Conservation (phyloP, 2,329 filamentous ascomycete species). For the Ascocoryne sarcoides region DNA sequence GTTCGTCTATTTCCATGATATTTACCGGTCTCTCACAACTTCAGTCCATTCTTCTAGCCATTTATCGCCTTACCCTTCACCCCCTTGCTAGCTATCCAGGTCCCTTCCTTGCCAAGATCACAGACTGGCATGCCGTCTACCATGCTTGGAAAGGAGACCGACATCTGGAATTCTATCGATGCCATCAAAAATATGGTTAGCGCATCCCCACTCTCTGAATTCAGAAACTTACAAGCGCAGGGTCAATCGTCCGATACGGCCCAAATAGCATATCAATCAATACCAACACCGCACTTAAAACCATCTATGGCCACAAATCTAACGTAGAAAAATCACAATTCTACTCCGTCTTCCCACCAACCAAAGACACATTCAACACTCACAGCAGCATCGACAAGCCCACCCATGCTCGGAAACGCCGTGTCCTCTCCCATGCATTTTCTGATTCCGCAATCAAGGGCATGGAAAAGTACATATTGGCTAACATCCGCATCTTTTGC, state of each 20-base stretch:
- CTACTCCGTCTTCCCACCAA: constrained; percentile 65
- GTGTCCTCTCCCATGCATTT: constrained; percentile 58
- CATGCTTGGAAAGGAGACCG: constrained; percentile 28
- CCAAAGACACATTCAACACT: constrained; percentile 55
- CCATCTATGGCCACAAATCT: constrained; percentile 55
- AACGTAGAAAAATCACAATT: constrained; percentile 62
- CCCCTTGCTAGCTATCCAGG: constrained; percentile 28
- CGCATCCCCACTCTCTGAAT: too few relatives aligned
- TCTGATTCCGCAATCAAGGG: constrained; percentile 24
- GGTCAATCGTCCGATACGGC: constrained; percentile 62
- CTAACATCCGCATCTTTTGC: constrained; percentile 47
- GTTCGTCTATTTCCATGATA: too few relatives aligned
- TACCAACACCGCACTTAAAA: constrained; percentile 56
- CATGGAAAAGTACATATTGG: constrained; percentile 27
- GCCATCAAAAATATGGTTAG: constrained; percentile 29
- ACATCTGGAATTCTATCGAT: constrained; percentile 26
- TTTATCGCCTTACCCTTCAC: constrained; percentile 20
- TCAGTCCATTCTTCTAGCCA: constrained; percentile 30
- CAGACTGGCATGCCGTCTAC: constrained; percentile 21
- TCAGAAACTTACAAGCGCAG: too few relatives aligned
- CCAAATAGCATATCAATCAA: constrained; percentile 75
- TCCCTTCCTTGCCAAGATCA: constrained; percentile 26
- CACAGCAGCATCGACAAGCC: constrained; percentile 63
- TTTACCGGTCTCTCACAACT: too few relatives aligned
- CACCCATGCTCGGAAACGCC: constrained; percentile 60